Base-by-base conservation (phyloP, 129 eudicot genomes). In the Lactuca saligna region DNA sequence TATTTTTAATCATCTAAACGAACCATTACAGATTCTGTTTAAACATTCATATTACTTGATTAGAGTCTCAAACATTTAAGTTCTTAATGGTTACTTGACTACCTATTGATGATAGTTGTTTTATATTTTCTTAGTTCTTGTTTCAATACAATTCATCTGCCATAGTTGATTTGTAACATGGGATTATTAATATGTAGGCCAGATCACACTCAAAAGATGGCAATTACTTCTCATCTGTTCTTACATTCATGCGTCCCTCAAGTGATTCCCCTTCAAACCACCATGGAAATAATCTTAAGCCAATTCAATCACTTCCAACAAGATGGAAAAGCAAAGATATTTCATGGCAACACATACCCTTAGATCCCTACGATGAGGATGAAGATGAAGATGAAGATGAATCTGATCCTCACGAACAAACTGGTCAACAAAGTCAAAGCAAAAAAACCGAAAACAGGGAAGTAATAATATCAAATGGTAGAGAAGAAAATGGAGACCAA, bases 231-330 rank as follows among this genome's bases (percentile, higher is more conserved):
- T 74, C 90, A 46, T 89, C 97, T 37, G 60, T 85, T 14, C 72
- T 87, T 41, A 76, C 95, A 44, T 84, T 46, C 64, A 54, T 81
- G 63, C 82, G 77, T 31, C 91, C 97, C 49, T 72, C 97, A 37
- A 73, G 61, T 51, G 79, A 82, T 41, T 60, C 74, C 46, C 66
- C 50, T 66, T 73, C 85, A 65, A 65, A 59, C 62, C 72, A 68
- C 60, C 61, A 61, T 51, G 66, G 60, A 32, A 67, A 78, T 54
- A 85, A 75, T 56, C 72, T 65, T 39, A 80, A 66, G 66, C 81
- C 82, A 44, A 42, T 79, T 57, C 87, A 71, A 54, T 82, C 91
- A 49, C 73, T 62, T 75, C 89, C 89, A 42, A 74, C 74, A 66
- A 79, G 75, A 64, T 91, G 96, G 96, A 86, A 78, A 50, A 78